Percentiles rank a stretch among this genome's conserved stretches.
Evolutionary conservation across 148 eudicot genomes (phyloP).

Genomic region (Rhododendron vialii): DNA sequence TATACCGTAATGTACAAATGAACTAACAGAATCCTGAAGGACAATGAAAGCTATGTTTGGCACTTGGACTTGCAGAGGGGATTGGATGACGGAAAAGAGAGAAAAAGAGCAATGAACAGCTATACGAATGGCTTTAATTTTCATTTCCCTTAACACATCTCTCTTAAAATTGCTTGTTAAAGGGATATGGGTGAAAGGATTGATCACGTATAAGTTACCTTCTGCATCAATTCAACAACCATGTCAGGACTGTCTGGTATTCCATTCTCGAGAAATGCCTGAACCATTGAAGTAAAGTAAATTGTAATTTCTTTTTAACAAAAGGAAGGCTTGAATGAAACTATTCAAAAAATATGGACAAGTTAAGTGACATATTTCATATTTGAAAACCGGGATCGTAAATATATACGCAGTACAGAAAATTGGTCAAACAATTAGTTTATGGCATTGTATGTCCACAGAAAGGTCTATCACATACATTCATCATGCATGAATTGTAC

Average conservation of each 20-base stretch:
- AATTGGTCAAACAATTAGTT: not conserved
- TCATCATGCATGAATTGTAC: conserved; percentile 89
- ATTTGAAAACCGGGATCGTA: not conserved
- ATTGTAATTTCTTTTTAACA: not conserved
- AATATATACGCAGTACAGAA: conserved; percentile 1
- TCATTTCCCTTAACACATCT: not conserved
- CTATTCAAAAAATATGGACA: not conserved
- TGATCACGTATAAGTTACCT: conserved; percentile 31
- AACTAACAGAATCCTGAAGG: not conserved
- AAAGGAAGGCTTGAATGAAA: not conserved
- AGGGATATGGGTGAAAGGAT: not conserved
- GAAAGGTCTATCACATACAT: conserved; percentile 38
- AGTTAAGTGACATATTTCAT: not conserved
- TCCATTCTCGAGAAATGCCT: conserved; percentile 77
- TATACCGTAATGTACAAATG: not conserved
- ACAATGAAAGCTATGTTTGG: not conserved
- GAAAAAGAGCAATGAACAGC: not conserved
- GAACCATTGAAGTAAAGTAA: conserved; percentile 19
- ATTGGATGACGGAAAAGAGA: not conserved
- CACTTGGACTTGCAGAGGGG: not conserved
- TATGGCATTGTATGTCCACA: not conserved
- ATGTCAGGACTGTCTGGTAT: conserved; percentile 58
- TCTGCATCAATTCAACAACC: conserved; percentile 64
- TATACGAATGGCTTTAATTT: not conserved
- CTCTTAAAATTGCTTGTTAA: not conserved